phyloP scores from a whole-genome alignment of 331 rosid genomes.

The Rosa hybrid region DNA sequence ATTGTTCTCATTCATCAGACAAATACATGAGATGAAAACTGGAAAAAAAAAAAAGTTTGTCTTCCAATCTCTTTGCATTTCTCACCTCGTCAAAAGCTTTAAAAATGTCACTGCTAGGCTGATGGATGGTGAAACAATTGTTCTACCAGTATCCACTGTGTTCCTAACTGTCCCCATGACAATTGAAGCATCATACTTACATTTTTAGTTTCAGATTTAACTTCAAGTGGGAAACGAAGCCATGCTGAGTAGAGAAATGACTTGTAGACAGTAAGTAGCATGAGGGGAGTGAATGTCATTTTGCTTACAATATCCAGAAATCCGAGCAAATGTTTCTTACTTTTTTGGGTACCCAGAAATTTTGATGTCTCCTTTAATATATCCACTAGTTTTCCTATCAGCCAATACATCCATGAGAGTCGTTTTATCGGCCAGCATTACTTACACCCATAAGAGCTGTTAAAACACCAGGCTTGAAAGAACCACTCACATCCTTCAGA shows the following conservation, averaged over 20 bases:
- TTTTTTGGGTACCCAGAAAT: slow-evolving; percentile 81
- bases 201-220: slow-evolving; percentile 52
- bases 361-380: slow-evolving; percentile 61
- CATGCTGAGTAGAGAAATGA: slow-evolving; percentile 80
- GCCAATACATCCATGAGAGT: slow-evolving; percentile 88
- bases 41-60: not conserved
- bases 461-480: slow-evolving; percentile 85
- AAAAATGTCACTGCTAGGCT: slow-evolving; percentile 85
- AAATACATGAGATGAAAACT: not conserved
- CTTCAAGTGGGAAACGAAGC: slow-evolving; percentile 68
- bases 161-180: slow-evolving; percentile 87
- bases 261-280: slow-evolving; percentile 67
- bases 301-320: slow-evolving; percentile 87
- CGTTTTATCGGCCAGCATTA: slow-evolving; percentile 91
- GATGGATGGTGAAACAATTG: slow-evolving; percentile 89
- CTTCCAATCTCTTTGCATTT: not conserved
- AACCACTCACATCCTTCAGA: slow-evolving; percentile 61
- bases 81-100: slow-evolving; percentile 90
- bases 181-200: slow-evolving; percentile 60
- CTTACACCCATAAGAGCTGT: slow-evolving; percentile 91
- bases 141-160: slow-evolving; percentile 82
- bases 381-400: slow-evolving; percentile 84
- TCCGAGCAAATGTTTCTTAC: slow-evolving; percentile 75
- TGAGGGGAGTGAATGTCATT: slow-evolving; percentile 87
- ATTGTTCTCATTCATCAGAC: slow-evolving; percentile 1